Base-by-base conservation (phyloP, 2,329 filamentous ascomycete genomes). In the Aspergillus bombycis region DNA sequence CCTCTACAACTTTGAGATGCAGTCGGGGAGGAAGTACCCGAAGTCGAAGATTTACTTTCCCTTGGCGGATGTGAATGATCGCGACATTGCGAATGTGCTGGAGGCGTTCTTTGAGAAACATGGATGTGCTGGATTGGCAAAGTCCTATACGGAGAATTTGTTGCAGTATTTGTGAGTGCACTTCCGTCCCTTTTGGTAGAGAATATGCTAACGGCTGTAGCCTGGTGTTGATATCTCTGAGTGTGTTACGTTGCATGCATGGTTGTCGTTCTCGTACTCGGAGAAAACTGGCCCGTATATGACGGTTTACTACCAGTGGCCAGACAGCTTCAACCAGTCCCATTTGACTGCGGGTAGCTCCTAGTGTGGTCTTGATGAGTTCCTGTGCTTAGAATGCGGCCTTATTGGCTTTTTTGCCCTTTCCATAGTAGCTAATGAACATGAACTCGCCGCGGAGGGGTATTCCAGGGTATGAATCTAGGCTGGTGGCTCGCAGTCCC, bases 251-350 rank as follows among this genome's bases (percentile, higher is more conserved):
- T 34, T 57, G 54, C 36, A 41, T 21, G 54, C 36, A 6, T 57
- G 54, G 54, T 14, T 57, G 21, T 57, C 54, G 2, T 57, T 57
- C 8, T 38, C 54, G 3, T 57, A 57, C n/a, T 41, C 36, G 36
- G 54, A 56, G 34, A 57, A 57, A 34, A 57, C 36, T 12, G 54
- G 54, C 28, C 54, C 54, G 6, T 57, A 57, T 45, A 14, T 57
- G 54, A 57, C 54, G 19, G 41, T 57, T 8, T 57, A 57, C 21
- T 57, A 57, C 8, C 48, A 52, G 48, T 52, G 48, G 48, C 48
- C 48, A 7, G 48, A 52, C 8, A 52, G 48, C 26, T 52, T 52
- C 26, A 52, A 30, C 5, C 48, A 52, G n/a, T 28, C 14, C 2
- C 26, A 52, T 30, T 52, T 52, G 48, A 52, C 48, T n/a, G 48